Conservation (phyloP, 2,329 filamentous ascomycete species). For the Monosporascus sp. region DNA sequence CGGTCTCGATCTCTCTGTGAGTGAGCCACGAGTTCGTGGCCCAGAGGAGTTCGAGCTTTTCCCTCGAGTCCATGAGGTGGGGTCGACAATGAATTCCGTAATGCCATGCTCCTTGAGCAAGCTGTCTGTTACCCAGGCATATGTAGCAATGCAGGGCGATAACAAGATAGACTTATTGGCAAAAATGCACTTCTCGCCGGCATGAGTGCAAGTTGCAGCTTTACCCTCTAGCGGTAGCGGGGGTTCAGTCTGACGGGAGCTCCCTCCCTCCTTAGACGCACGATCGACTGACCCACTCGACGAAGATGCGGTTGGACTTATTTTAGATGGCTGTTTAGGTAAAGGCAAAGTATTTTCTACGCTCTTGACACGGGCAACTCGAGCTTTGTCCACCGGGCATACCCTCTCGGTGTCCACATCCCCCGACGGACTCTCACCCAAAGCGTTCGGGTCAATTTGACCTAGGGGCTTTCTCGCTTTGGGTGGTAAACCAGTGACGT, state of each 20-base stretch:
- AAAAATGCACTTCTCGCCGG: slow-evolving; percentile 33
- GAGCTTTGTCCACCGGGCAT: too few species aligned
- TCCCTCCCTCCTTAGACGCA: not conserved
- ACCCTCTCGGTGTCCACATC: not conserved
- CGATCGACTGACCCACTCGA: not conserved
- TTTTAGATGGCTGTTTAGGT: not conserved
- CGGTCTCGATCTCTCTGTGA: not conserved
- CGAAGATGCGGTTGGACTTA: not conserved
- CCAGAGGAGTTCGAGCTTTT: too few species aligned
- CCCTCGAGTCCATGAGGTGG: slow-evolving; percentile 28
- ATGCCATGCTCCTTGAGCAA: slow-evolving; percentile 40
- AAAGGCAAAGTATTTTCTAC: not conserved
- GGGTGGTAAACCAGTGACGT: not conserved
- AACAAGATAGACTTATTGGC: slow-evolving; percentile 34
- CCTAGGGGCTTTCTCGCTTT: slow-evolving; percentile 11
- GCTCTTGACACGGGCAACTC: not conserved
- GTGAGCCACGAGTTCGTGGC: not conserved
- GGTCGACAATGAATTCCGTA: slow-evolving; percentile 25
- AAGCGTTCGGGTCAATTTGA: slow-evolving; percentile 11
- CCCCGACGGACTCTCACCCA: not conserved
- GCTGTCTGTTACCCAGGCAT: slow-evolving; percentile 30
- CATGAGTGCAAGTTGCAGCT: slow-evolving; percentile 26
- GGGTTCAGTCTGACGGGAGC: not conserved
- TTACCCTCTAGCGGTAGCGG: not conserved
- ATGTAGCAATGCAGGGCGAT: slow-evolving; percentile 34